A percentile compares a stretch with the other conserved stretches of the same genome.
phyloP scores from a whole-genome alignment of 139 green algal species.

The Trebouxia sp. region DNA sequence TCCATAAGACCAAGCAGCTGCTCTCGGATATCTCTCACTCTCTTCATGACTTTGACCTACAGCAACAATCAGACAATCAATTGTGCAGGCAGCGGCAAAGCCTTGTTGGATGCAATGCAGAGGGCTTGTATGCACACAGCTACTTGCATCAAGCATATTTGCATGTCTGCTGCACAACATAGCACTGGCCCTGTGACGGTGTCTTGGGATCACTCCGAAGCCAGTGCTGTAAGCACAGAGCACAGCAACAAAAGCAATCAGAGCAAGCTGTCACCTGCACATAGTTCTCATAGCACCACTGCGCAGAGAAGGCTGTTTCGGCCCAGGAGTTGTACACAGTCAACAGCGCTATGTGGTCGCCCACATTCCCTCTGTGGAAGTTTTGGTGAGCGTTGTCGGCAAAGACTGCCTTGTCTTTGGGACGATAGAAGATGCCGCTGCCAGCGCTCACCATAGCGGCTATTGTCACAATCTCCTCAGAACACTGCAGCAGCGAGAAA shows the following conservation, averaged over 20 bases:
- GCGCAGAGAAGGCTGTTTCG: conserved; percentile 81
- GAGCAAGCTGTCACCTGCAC: conserved; percentile 66
- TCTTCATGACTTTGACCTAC: conserved; percentile 93
- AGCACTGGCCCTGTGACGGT: too few relatives aligned
- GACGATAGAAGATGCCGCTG: conserved; percentile 92
- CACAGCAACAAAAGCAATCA: too few relatives aligned
- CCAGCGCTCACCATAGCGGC: conserved; percentile 94
- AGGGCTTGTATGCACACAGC: too few relatives aligned
- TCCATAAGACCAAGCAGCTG: conserved; percentile 96
- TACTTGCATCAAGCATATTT: too few relatives aligned
- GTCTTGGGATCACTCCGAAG: too few relatives aligned
- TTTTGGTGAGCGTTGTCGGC: conserved; percentile 92
- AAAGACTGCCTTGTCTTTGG: conserved; percentile 94
- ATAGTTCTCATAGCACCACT: conserved; percentile 98
- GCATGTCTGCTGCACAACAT: too few relatives aligned
- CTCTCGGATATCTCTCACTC: conserved; percentile 93
- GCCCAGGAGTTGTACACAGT: conserved; percentile 87
- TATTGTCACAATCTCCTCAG: conserved; percentile 87
- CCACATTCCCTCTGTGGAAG: conserved; percentile 83
- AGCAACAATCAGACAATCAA: neutral
- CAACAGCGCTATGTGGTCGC: conserved; percentile 95
- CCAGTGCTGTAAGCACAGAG: too few relatives aligned
- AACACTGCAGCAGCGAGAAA: too few relatives aligned
- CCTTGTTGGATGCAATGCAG: too few relatives aligned
- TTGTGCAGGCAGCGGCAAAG: neutral